Evolutionary conservation across 768 basidiomycete genomes (phyloP), one percentile per base, ranked within the genome.

Genomic region (Trametes villosa): DNA sequence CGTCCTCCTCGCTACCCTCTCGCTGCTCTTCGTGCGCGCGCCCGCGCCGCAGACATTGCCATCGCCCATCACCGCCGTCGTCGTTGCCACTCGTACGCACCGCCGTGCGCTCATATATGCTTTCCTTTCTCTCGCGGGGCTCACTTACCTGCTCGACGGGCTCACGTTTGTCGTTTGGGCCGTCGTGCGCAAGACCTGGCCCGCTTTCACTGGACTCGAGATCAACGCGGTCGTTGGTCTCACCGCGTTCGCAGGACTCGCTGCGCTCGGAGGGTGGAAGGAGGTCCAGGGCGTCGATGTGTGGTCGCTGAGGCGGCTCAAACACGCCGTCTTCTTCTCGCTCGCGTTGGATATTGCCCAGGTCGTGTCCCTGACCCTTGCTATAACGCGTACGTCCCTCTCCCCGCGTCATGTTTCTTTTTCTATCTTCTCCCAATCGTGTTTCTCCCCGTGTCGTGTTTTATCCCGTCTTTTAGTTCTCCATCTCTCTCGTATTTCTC

Each of bases 131-230:
- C 76, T 94, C 53, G 71, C 81, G 24, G 83, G 90, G n/a, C 72
- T 88, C 51, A 86, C 89, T 17, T 96, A 86, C 71, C 78, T 96
- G 51, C 74, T 86, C 30, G 93, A 96, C 69, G 94, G 92, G 15
- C 78, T 88, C 31, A 79, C 87, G 17, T 88, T 91, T 67, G 84
- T 89, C 42, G 76, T 83, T 5, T 83, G 80, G 69, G 82, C 87
- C 20, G 78, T 94, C 42, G 69, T 93, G 57, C 78, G 83, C 65
- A 85, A 86, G 65, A 61, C 78, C 11, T 94, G 93, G 91, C 83
- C 82, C 13, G 76, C 72, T 40, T 67, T 77, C 60, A 85, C 86
- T 9, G 90, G 86, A 24, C 79, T 89, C 41, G 88, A 89, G 67
- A 72, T 87, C 69, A 89, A 83, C 65, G 78, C 91, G 41, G 68